Evolutionary conservation across 2,329 filamentous ascomycete species (phyloP), one percentile per base, ranked within the genome.

Genomic region (Phaeosphaeriaceae sp.): DNA sequence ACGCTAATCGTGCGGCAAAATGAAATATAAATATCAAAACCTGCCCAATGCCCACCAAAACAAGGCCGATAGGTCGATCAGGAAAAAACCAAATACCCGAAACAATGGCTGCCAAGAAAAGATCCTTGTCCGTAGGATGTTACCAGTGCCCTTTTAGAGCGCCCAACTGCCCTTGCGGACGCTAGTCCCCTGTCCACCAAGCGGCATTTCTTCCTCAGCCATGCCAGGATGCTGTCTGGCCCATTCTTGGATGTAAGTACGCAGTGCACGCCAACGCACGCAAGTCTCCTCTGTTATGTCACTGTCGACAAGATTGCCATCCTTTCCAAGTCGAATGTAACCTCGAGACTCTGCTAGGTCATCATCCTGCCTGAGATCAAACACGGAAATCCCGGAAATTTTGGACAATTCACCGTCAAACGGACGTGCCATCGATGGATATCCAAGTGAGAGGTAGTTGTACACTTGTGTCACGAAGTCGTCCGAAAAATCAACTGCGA

Each of bases 361-460:
- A 68, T 97, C 92, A 65, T 93, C 87, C 41, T 81, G 79, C 55
- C 87, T 79, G 37, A 97, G 80, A 46, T 92, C 87, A 2, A 81
- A 77, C 6, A 93, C 68, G 1, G 83, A 70, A 6, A 96, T 85
- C 8, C 82, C 80, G 26, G 87, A 89, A 48, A 97, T 95, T 68
- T 89, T 90, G 60, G 87, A 85, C 16, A 97, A 79, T 76, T 97
- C 93, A 9, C 87, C 83, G 67, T 97, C 93, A 66, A 90, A 97
- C 30, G 84, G 82, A 17, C 88, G 85, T 9, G 92, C 93, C 64
- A 92, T 85, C 28, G 90, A 87, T 3, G 93, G 92, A 71, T 97
- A 97, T 4, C 93, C 93, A 4, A 97, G 82, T 0, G 91, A 96
- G 13, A 97, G 81, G 73, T 97, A 97, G 73, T 97, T 97, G 81